These are phyloP conservation scores for Iodosphaeria phyllophila DNA, from an alignment of 2,329 filamentous ascomycete genomes.

Conservation along the genomic window DNA sequence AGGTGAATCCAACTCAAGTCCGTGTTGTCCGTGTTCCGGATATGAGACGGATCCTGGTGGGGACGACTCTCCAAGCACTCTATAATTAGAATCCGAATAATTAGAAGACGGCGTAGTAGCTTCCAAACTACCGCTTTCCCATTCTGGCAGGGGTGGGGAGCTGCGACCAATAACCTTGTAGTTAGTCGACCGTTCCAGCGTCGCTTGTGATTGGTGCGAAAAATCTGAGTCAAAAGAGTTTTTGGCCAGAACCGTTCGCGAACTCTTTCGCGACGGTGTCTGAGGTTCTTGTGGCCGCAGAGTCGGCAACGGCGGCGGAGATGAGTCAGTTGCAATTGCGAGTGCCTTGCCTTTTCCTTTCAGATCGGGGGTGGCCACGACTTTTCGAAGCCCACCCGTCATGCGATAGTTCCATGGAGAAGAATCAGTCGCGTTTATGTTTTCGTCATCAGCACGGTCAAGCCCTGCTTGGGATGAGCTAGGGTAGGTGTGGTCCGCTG, in stretches of 20 bases:
- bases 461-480: slow-evolving; percentile 14
- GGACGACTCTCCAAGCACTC: slow-evolving; percentile 32
- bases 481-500: slow-evolving; percentile 15
- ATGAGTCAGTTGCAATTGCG: no score
- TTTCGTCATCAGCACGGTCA: slow-evolving; percentile 16
- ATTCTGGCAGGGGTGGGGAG: slow-evolving; percentile 20
- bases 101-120: slow-evolving; percentile 20
- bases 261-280: slow-evolving; percentile 19
- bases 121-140: slow-evolving; percentile 21
- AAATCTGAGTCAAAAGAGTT: slow-evolving; percentile 17
- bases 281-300: slow-evolving; percentile 11
- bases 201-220: slow-evolving; percentile 22
- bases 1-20: slow-evolving; percentile 12
- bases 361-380: slow-evolving; percentile 22
- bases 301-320: no score
- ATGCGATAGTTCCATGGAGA: slow-evolving; percentile 35
- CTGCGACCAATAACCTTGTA: slow-evolving; percentile 33
- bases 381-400: slow-evolving; percentile 34
- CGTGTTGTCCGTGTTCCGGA: slow-evolving; percentile 14
- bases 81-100: slow-evolving; percentile 31
- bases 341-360: no score
- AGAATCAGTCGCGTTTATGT: no score
- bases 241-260: no score
- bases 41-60: slow-evolving; percentile 17
- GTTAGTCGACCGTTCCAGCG: slow-evolving; percentile 25